Evolutionary conservation across 176 grass and related monocot genomes (phyloP).

Genomic region (Oropetium thomaeum): DNA sequence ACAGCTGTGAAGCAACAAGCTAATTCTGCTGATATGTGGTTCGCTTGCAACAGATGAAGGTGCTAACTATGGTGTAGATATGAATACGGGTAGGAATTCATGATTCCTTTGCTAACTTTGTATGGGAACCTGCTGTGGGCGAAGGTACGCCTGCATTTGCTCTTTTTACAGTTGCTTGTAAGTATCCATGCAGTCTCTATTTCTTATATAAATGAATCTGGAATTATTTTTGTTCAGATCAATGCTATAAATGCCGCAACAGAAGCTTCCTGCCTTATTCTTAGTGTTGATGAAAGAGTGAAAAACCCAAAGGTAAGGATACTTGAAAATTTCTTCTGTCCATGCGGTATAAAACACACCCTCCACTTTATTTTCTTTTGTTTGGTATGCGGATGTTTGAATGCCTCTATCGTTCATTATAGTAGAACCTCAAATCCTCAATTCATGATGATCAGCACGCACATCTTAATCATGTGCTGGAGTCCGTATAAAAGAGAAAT

Average conservation of each 20-base stretch:
- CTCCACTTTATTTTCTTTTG: neutral
- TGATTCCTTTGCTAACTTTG: slow-evolving; percentile 94
- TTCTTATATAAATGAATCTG: neutral
- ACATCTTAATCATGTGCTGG: neutral
- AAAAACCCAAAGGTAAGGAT: slow-evolving; percentile 69
- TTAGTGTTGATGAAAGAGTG: slow-evolving; percentile 75
- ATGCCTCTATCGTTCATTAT: neutral
- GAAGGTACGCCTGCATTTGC: slow-evolving; percentile 53
- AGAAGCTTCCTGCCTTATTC: slow-evolving; percentile 64
- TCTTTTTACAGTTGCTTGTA: neutral
- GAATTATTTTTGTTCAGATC: slow-evolving; percentile 37
- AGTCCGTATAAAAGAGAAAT: neutral
- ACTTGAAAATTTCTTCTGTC: neutral
- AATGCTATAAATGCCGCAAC: slow-evolving; percentile 83
- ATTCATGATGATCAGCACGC: neutral
- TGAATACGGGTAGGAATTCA: slow-evolving; percentile 76
- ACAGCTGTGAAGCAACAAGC: neutral
- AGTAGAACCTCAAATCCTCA: neutral
- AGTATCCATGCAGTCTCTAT: neutral
- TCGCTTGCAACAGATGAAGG: slow-evolving; percentile 46
- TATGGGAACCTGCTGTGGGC: slow-evolving; percentile 98
- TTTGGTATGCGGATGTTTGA: neutral
- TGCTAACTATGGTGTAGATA: slow-evolving; percentile 67
- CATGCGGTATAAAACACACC: neutral
- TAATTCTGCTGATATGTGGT: neutral